A percentile compares a stretch with the other conserved stretches of the same genome.
These are phyloP conservation scores for Xylariomycetidae sp. DNA, from an alignment of 2,329 filamentous ascomycete species.

Conservation along the genomic window DNA sequence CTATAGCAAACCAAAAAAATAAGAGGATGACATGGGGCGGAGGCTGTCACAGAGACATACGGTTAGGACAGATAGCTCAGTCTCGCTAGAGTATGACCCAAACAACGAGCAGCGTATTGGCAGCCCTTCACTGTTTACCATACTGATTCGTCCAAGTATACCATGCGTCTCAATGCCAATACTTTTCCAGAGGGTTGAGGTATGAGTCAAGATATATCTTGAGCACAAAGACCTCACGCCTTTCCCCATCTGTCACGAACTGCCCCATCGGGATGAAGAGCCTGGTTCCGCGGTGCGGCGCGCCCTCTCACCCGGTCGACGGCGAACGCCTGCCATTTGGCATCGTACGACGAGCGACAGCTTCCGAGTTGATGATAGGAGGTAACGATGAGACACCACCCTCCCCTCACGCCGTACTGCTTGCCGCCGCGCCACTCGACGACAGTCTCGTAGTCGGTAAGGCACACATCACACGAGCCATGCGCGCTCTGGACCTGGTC, in stretches of 20 bases:
- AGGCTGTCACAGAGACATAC: no score
- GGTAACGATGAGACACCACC: conserved; percentile 1
- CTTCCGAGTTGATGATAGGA: conserved; percentile 2
- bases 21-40: no score
- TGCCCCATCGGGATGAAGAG: background rate
- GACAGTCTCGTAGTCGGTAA: conserved; percentile 2
- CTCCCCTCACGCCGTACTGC: background rate
- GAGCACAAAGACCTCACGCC: no score
- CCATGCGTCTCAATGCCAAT: no score
- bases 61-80: no score
- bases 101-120: no score
- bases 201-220: no score
- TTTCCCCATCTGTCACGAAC: conserved; percentile 1
- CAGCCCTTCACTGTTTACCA: no score
- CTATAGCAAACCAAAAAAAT: no score
- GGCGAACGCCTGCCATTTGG: conserved; percentile 2
- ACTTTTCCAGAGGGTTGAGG: no score
- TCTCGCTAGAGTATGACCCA: no score
- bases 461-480: conserved; percentile 3
- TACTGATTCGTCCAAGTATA: no score
- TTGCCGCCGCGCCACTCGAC: background rate
- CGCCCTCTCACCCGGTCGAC: background rate
- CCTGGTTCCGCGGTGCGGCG: background rate
- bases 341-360: conserved; percentile 3
- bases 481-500: background rate